Percentiles rank a stretch among this genome's conserved stretches.
These are phyloP conservation scores for Nemania bipapillata DNA, from an alignment of 2,329 filamentous ascomycete genomes.

Conservation along the genomic window DNA sequence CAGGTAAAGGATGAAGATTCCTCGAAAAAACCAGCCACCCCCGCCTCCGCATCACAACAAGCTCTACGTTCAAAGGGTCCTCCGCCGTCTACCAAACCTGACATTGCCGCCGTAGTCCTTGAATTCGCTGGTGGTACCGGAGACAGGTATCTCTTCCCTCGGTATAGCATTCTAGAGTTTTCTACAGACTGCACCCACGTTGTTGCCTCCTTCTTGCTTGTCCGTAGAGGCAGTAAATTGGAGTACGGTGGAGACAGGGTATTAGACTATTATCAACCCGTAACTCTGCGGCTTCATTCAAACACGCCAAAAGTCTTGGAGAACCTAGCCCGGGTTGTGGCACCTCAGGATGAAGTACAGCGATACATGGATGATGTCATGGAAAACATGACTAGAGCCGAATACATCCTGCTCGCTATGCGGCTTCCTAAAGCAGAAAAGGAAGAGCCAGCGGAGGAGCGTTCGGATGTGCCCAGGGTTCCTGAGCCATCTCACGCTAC, in stretches of 20 bases:
- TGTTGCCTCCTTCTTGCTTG: constrained; percentile 80
- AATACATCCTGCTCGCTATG: constrained; percentile 75
- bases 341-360: constrained; percentile 70
- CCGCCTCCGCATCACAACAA: constrained; percentile 57
- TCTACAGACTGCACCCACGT: constrained; percentile 65
- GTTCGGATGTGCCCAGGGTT: constrained; percentile 45
- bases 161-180: constrained; percentile 79
- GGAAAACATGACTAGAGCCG: constrained; percentile 74
- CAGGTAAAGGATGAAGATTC: constrained; percentile 51
- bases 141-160: constrained; percentile 82
- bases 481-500: constrained; percentile 40
- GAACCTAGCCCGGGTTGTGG: constrained; percentile 69
- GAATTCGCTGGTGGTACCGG: constrained; percentile 74
- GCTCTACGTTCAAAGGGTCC: constrained; percentile 70
- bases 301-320: constrained; percentile 68
- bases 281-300: constrained; percentile 70
- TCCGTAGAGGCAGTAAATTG: constrained; percentile 75
- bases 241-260: constrained; percentile 72
- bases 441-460: constrained; percentile 51
- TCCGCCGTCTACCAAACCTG: constrained; percentile 64
- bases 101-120: constrained; percentile 73
- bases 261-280: constrained; percentile 79
- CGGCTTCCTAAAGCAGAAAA: constrained; percentile 64
- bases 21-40: constrained; percentile 48
- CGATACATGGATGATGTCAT: constrained; percentile 77